phyloP scores from a whole-genome alignment of 2,329 filamentous ascomycete genomes.

The Aspergillus spinulosporus region DNA sequence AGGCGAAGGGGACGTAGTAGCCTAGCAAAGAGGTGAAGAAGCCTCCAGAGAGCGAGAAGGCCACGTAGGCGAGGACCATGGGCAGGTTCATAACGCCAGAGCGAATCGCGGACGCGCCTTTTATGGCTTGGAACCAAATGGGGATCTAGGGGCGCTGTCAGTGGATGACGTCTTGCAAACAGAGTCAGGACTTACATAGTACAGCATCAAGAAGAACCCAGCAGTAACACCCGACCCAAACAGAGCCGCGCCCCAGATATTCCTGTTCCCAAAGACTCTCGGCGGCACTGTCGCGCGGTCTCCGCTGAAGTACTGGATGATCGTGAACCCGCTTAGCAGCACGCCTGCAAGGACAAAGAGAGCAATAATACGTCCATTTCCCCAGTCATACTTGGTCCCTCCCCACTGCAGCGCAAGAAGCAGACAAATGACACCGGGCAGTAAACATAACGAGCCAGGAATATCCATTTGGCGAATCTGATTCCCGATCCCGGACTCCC shows the following conservation, averaged over 20 bases:
- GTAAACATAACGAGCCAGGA: not conserved
- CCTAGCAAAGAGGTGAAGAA: slow-evolving; percentile 2
- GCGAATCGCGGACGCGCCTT: slow-evolving; percentile 8
- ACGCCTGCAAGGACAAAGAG: slow-evolving; percentile 11
- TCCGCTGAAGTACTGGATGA: slow-evolving; percentile 6
- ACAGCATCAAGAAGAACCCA: slow-evolving; percentile 13
- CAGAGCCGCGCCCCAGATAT: slow-evolving; percentile 9
- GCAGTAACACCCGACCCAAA: slow-evolving; percentile 3
- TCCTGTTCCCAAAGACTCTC: slow-evolving; percentile 12
- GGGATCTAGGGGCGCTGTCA: slow-evolving; percentile 6
- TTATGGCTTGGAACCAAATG: slow-evolving; percentile 19
- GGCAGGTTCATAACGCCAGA: slow-evolving; percentile 17
- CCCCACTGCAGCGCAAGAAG: slow-evolving; percentile 21
- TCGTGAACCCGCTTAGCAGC: slow-evolving; percentile 6
- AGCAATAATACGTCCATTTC: slow-evolving; percentile 10
- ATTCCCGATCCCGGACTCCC: not conserved
- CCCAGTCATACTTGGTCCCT: slow-evolving; percentile 16
- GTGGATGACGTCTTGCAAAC: not conserved
- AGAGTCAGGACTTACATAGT: slow-evolving; percentile 8
- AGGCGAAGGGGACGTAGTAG: slow-evolving; percentile 16
- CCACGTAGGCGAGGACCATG: slow-evolving; percentile 5
- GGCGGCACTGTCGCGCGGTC: slow-evolving; percentile 15
- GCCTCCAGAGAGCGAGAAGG: slow-evolving; percentile 6
- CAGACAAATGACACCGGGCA: slow-evolving; percentile 15
- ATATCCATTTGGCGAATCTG: slow-evolving; percentile 11